Evolutionary conservation across 1,139 yeast species (phyloP), one percentile per base, ranked within the genome.

Genomic region (Blastobotrys serpentis): DNA sequence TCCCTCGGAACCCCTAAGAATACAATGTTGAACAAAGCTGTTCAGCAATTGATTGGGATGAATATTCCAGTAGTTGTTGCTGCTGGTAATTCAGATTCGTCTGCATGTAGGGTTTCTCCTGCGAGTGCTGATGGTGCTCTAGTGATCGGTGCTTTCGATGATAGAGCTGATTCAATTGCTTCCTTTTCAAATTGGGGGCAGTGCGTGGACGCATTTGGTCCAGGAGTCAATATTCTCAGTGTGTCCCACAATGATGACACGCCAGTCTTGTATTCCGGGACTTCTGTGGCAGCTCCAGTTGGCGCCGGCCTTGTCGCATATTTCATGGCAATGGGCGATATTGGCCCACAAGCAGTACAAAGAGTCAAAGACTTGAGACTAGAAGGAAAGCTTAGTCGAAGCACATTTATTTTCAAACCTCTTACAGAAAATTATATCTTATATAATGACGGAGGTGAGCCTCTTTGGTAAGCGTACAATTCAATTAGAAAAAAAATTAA

Each of bases 91-190:
- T 75, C 84, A 32, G 83, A 85, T 58, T 66, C 77, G 14, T 81
- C 87, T 62, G 94, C 96, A 0, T 88, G 96, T 61, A 65, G 75
- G 53, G 78, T 84, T 10, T 84, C 94, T 44, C 96, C 96, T 0
- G 92, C 94, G 0, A 81, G 89, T 36, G 81, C 94, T 0, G 69
- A 70, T 1, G 71, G 71, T 37, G 92, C 89, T 0, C 79, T 87
- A 3, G 84, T 95, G 0, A 94, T 88, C 3, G 96, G 96, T 0
- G 95, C 96, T 1, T 79, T 87, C 44, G 94, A 87, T 63, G 95
- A 85, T 60, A 64, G 74, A 33, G 73, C 74, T 5, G 95, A 87
- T 56, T 62, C 74, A 1, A 71, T 88, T 34, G 92, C 96, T 0
- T 65, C 76, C 2, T 89, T 88, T 58, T 79, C 94, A 10, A 88